Base-by-base conservation (phyloP, 2,329 filamentous ascomycete species). In the Fusarium abutilonis region DNA sequence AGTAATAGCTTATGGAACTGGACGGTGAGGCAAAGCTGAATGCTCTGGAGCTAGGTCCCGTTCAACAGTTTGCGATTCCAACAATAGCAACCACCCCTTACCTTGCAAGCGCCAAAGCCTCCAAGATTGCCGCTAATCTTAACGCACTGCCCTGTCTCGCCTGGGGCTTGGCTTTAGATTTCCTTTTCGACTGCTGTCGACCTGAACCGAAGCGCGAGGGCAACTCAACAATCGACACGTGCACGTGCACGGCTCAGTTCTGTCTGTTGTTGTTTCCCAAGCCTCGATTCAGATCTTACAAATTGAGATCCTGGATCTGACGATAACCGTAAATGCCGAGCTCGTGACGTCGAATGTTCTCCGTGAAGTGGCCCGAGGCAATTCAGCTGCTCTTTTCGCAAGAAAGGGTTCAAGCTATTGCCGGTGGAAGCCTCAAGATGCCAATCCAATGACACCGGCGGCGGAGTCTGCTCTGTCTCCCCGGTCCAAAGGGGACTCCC, bases 11-110 rank as follows among this genome's bases (percentile, higher is more conserved):
- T 40, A 36, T 29, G 31, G 13, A n/a, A 14, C 13, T 28, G 39
- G 50, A 52, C 62, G 62, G 62, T 66, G 62, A 65, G 57, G 29
- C 43, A 57, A 60, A 65, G 62, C 62, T 65, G 62, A 65, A 60
- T 39, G 58, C 35, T 47, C 44, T 46, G 47, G 41, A 56, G 39
- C 28, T 21, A 46, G 38, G 38, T 43, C 51, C 43, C 44, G 61
- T 68, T 69, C 66, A 69, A 69, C 66, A 66, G 34, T 55, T 64
- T 63, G 47, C 56, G 47, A 49, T 53, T 69, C 59, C 67, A 66
- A 66, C 57, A 68, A 69, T 64, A 66, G 54, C 48, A 69, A 56
- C 55, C 13, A 35, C 40, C 45, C 23, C 45, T 36, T 31, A 31
- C 35, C 39, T 26, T 32, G 29, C 29, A 10, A 31, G 26, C 41